Percentiles rank a stretch among this genome's conserved stretches.
phyloP scores from a whole-genome alignment of 2,329 filamentous ascomycete species.

The Ophiostoma triangulosporum region DNA sequence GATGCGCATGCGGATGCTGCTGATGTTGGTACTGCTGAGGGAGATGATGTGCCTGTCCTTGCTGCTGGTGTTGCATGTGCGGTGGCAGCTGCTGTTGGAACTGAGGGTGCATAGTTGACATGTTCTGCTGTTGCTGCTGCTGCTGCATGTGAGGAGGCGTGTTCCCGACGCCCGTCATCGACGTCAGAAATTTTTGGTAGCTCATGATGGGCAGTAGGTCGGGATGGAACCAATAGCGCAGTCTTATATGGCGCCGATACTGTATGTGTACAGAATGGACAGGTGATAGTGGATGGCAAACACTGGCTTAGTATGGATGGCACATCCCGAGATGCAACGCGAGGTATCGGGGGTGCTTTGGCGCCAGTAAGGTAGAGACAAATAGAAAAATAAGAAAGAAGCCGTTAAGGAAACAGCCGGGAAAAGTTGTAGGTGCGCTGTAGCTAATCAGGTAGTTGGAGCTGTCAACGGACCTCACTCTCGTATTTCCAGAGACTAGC shows the following conservation, averaged over 20 bases:
- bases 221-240: neutral
- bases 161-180: slow-evolving; percentile 3
- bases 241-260: neutral
- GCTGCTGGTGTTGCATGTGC: neutral
- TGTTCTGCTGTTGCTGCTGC: neutral
- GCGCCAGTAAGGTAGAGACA: neutral
- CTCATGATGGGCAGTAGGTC: neutral
- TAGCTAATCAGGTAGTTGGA: neutral
- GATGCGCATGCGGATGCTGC: neutral
- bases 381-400: neutral
- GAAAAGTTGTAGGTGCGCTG: neutral
- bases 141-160: neutral
- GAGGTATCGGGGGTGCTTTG: neutral
- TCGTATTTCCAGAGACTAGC: neutral
- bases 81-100: neutral
- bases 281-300: neutral
- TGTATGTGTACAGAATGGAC: neutral
- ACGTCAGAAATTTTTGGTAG: slow-evolving; percentile 2
- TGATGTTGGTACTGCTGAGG: slow-evolving; percentile 1
- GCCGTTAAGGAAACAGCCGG: neutral
- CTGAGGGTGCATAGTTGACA: neutral
- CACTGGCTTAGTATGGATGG: neutral
- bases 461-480: neutral
- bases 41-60: slow-evolving; percentile 5
- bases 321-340: neutral